Percentiles rank a stretch among this genome's conserved stretches.
Evolutionary conservation across 2,329 filamentous ascomycete species (phyloP).

Genomic region (Pseudocercospora pini-densiflorae): DNA sequence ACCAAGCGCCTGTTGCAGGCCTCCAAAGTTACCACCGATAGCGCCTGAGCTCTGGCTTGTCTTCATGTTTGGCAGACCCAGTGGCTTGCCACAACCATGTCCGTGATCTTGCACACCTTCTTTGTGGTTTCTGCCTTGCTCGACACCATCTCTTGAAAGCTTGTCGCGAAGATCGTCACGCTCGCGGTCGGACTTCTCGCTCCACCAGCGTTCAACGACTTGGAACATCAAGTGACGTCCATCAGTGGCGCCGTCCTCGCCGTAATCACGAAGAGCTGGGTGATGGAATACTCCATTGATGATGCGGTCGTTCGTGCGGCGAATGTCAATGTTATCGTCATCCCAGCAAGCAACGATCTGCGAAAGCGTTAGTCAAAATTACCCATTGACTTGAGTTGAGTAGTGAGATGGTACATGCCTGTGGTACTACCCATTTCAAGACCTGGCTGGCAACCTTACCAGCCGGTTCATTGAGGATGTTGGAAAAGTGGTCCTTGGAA

Average conservation of each 20-base stretch:
- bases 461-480: conserved; percentile 84
- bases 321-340: conserved; percentile 70
- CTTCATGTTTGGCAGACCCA: conserved; percentile 73
- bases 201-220: conserved; percentile 86
- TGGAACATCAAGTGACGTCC: conserved; percentile 77
- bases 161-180: conserved; percentile 72
- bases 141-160: conserved; percentile 77
- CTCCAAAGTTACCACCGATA: conserved; percentile 45
- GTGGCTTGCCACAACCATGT: conserved; percentile 80
- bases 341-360: conserved; percentile 87
- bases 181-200: conserved; percentile 63
- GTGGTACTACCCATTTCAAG: conserved; percentile 81
- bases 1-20: conserved; percentile 37
- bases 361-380: neutral
- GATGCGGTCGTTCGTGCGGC: conserved; percentile 74
- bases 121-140: conserved; percentile 81
- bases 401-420: neutral
- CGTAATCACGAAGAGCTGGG: conserved; percentile 74
- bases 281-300: conserved; percentile 85
- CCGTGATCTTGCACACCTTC: conserved; percentile 82
- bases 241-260: conserved; percentile 71
- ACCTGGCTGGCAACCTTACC: conserved; percentile 80
- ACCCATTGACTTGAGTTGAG: neutral
- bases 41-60: conserved; percentile 50
- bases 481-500: conserved; percentile 93